phyloP scores from a whole-genome alignment of 1,284 basidiomycete species.

The Mycena sp. region DNA sequence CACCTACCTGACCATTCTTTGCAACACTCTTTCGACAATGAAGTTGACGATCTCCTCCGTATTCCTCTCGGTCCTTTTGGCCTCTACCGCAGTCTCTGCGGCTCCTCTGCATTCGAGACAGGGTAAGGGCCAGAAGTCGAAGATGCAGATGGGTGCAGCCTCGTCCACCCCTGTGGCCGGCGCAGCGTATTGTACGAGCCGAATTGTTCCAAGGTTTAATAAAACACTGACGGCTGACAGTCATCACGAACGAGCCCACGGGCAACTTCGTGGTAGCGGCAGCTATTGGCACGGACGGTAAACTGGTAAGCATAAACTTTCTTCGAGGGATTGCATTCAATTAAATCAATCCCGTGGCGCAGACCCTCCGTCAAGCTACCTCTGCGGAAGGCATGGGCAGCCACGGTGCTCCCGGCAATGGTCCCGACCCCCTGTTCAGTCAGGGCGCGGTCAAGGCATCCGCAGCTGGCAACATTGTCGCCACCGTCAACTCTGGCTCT shows the following conservation, averaged over 20 bases:
- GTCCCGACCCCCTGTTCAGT: slow-evolving; percentile 57
- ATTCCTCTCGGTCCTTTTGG: slow-evolving; percentile 32
- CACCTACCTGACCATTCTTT: slow-evolving; percentile 22
- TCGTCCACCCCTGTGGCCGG: slow-evolving; percentile 26
- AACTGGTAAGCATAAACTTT: slow-evolving; percentile 34
- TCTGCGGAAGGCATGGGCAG: slow-evolving; percentile 51
- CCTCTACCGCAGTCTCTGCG: slow-evolving; percentile 31
- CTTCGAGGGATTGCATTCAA: not conserved
- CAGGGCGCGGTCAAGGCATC: slow-evolving; percentile 57
- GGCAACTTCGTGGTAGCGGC: slow-evolving; percentile 45
- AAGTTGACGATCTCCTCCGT: slow-evolving; percentile 32
- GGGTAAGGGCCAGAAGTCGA: slow-evolving; percentile 9
- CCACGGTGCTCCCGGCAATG: slow-evolving; percentile 48
- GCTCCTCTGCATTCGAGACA: slow-evolving; percentile 28
- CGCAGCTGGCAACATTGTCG: slow-evolving; percentile 49
- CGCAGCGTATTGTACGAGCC: slow-evolving; percentile 40
- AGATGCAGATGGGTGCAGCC: slow-evolving; percentile 25
- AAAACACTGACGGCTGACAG: slow-evolving; percentile 25
- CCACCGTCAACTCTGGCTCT: slow-evolving; percentile 55
- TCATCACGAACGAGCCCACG: slow-evolving; percentile 46
- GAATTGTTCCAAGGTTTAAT: not conserved
- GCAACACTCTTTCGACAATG: slow-evolving; percentile 27
- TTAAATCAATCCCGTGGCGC: not conserved
- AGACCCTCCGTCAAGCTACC: slow-evolving; percentile 47
- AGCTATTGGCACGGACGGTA: slow-evolving; percentile 38